These are phyloP conservation scores for Geoglossum glabrum DNA, from an alignment of 495 filamentous ascomycete genomes.

Conservation along the genomic window DNA sequence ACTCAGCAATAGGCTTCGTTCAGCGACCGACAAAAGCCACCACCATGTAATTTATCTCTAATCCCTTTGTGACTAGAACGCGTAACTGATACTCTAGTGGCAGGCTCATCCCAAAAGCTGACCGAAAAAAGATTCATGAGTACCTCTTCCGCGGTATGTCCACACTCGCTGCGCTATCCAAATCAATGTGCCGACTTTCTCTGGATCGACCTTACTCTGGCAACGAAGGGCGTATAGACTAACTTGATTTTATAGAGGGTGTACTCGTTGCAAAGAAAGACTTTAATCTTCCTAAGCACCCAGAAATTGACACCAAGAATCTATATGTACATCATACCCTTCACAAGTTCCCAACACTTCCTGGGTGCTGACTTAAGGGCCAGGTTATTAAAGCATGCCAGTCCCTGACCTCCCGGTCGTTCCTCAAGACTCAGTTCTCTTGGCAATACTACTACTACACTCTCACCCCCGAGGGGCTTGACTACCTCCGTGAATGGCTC, in stretches of 20 bases:
- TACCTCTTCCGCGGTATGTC: constrained; percentile 91
- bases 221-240: background rate
- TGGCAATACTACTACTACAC: constrained; percentile 99
- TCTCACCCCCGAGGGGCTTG: constrained; percentile 95
- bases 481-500: constrained; percentile 99
- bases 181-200: background rate
- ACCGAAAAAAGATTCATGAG: constrained; percentile 99
- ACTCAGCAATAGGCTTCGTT: background rate
- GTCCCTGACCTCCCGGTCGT: constrained; percentile 92
- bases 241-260: constrained; percentile 43
- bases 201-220: background rate
- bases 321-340: constrained; percentile 38
- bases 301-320: constrained; percentile 96
- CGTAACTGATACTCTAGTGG: background rate
- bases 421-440: constrained; percentile 98
- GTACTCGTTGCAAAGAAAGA: constrained; percentile 98
- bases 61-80: background rate
- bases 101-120: constrained; percentile 97
- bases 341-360: background rate
- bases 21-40: background rate
- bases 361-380: background rate
- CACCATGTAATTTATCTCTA: background rate
- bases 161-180: background rate
- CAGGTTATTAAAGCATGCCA: constrained; percentile 94
- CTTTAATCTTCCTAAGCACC: constrained; percentile 83